These are phyloP conservation scores for Xylariaceae sp. DNA, from an alignment of 2,329 filamentous ascomycete genomes.

Conservation along the genomic window DNA sequence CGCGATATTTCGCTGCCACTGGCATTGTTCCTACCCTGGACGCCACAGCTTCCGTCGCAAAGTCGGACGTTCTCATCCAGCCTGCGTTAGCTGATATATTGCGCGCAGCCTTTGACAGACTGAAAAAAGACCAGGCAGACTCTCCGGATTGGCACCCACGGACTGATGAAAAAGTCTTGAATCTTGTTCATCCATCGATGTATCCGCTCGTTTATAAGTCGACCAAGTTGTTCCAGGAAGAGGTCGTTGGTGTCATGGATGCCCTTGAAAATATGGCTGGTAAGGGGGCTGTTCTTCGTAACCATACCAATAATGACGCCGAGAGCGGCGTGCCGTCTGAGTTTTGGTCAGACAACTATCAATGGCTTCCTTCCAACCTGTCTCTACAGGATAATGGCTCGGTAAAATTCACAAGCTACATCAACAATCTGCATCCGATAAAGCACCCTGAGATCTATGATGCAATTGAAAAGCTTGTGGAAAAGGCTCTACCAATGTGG, in stretches of 20 bases:
- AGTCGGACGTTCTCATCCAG: slow-evolving; percentile 46
- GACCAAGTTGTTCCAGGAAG: slow-evolving; percentile 33
- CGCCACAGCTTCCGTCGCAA: slow-evolving; percentile 39
- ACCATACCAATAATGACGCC: neutral
- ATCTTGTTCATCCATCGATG: slow-evolving; percentile 55
- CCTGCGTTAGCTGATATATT: slow-evolving; percentile 31
- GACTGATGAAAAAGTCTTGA: slow-evolving; percentile 47
- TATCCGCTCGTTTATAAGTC: slow-evolving; percentile 49
- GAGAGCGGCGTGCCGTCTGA: neutral
- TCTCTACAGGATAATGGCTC: slow-evolving; percentile 25
- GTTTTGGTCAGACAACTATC: slow-evolving; percentile 34
- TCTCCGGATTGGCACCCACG: slow-evolving; percentile 52
- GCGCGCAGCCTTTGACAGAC: slow-evolving; percentile 32
- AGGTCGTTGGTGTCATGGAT: slow-evolving; percentile 27
- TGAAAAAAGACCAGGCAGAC: slow-evolving; percentile 41
- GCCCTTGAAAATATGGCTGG: slow-evolving; percentile 26
- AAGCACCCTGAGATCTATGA: slow-evolving; percentile 31
- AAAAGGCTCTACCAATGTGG: slow-evolving; percentile 38
- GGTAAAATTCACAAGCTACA: slow-evolving; percentile 38
- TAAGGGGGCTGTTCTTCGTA: slow-evolving; percentile 22
- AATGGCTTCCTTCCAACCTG: slow-evolving; percentile 42
- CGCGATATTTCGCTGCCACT: slow-evolving; percentile 37
- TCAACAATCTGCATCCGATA: slow-evolving; percentile 41
- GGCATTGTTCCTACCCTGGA: slow-evolving; percentile 42
- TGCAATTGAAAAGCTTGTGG: slow-evolving; percentile 34